These are phyloP conservation scores for Cercospora sesami DNA, from an alignment of 2,329 filamentous ascomycete species.

Conservation along the genomic window DNA sequence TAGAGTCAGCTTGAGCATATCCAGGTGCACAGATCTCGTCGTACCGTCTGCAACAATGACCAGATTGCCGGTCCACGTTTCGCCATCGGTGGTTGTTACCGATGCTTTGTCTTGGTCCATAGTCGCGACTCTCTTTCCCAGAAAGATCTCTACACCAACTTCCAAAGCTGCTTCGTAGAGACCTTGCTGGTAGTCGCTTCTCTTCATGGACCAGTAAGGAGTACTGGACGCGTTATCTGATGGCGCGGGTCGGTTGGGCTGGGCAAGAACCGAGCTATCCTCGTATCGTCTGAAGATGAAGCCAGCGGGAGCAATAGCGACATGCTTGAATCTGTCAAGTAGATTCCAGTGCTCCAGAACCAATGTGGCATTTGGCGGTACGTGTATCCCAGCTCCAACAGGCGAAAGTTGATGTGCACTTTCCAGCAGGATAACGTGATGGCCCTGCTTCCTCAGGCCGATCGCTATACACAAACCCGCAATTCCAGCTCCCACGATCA, in stretches of 20 bases:
- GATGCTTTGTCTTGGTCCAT: constrained; percentile 2
- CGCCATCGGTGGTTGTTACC: constrained; percentile 8
- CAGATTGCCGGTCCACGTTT: constrained; percentile 1
- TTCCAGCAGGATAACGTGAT: constrained; percentile 6
- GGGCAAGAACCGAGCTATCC: constrained; percentile 1
- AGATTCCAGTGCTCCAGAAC: constrained; percentile 10
- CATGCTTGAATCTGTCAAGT: constrained; percentile 3
- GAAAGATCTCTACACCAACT: not conserved
- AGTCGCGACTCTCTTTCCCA: constrained; percentile 1
- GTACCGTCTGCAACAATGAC: constrained; percentile 11
- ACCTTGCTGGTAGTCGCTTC: constrained; percentile 14
- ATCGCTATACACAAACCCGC: constrained; percentile 9
- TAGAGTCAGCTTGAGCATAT: constrained; percentile 5
- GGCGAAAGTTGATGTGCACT: constrained; percentile 7
- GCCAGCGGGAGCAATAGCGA: constrained; percentile 7
- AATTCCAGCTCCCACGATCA: constrained; percentile 7
- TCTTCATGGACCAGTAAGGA: constrained; percentile 11
- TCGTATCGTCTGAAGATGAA: constrained; percentile 12
- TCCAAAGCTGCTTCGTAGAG: constrained; percentile 7
- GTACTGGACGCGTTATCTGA: not conserved
- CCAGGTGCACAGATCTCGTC: not conserved
- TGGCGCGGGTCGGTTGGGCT: not conserved
- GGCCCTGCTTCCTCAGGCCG: not conserved
- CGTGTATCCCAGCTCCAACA: constrained; percentile 8
- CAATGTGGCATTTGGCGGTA: constrained; percentile 9